phyloP scores from a whole-genome alignment of 2,329 filamentous ascomycete genomes.

The Juglanconis juglandina region DNA sequence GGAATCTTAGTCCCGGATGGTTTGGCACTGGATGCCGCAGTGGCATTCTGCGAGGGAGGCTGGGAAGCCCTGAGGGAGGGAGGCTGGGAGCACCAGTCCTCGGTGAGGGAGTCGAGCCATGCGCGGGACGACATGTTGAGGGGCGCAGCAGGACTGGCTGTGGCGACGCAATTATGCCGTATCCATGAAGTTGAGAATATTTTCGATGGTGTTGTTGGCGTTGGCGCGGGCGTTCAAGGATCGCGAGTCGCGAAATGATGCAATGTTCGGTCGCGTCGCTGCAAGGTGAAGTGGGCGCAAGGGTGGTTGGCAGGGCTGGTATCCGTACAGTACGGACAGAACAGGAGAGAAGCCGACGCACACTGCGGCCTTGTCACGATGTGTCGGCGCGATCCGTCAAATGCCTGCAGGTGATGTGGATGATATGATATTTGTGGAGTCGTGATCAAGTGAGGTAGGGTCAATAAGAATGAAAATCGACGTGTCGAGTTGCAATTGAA shows the following conservation, averaged over 20 bases:
- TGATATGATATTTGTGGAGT: slow-evolving; percentile 9
- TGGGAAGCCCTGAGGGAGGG: slow-evolving; percentile 40
- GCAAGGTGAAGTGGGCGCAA: neutral
- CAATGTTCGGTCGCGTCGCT: neutral
- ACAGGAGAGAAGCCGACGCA: neutral
- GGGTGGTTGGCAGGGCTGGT: neutral
- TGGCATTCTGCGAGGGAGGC: slow-evolving; percentile 33
- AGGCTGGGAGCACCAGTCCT: slow-evolving; percentile 72
- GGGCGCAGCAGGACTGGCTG: slow-evolving; percentile 6
- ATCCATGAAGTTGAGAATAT: slow-evolving; percentile 19
- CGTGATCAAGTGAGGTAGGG: neutral
- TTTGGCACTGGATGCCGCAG: slow-evolving; percentile 24
- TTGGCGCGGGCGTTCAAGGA: slow-evolving; percentile 11
- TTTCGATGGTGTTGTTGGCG: slow-evolving; percentile 13
- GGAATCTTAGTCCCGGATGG: slow-evolving; percentile 44
- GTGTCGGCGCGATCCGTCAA: slow-evolving; percentile 7
- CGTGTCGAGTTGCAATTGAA: neutral
- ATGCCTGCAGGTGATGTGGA: slow-evolving; percentile 9
- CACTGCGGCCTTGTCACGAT: neutral
- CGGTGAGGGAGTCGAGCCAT: slow-evolving; percentile 79
- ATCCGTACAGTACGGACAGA: neutral
- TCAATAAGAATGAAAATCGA: neutral
- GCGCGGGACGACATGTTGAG: slow-evolving; percentile 56
- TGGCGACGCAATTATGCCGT: slow-evolving; percentile 9
- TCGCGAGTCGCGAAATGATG: slow-evolving; percentile 6